These are phyloP conservation scores for Plantago coronopus DNA, from an alignment of 305 asterid genomes.

Conservation along the genomic window DNA sequence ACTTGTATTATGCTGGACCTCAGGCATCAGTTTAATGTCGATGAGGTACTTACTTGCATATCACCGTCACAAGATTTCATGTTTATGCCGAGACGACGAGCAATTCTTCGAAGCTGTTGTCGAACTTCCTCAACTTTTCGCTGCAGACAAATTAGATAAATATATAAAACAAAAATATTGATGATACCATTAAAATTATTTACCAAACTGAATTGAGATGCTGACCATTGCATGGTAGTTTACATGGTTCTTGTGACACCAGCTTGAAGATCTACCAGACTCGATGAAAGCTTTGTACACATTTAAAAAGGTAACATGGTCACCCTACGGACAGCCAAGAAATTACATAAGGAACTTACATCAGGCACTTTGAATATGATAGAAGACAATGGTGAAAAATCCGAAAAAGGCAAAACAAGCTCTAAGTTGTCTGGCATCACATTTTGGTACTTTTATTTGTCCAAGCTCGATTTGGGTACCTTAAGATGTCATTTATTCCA, in stretches of 20 bases:
- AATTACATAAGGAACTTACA: background rate
- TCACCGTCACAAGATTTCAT: conserved; percentile 81
- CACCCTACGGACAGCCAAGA: conserved; percentile 62
- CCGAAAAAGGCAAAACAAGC: too few relatives aligned
- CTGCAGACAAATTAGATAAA: conserved; percentile 41
- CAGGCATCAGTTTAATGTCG: conserved; percentile 8
- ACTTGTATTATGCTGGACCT: too few relatives aligned
- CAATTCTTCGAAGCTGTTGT: conserved; percentile 75
- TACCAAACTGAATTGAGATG: conserved; percentile 17
- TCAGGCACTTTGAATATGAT: too few relatives aligned
- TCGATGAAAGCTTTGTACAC: conserved; percentile 78
- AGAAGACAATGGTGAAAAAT: too few relatives aligned
- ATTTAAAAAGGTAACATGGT: conserved; percentile 82
- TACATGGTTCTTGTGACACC: conserved; percentile 93
- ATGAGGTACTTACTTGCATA: conserved; percentile 44
- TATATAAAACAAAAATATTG: conserved; percentile 13
- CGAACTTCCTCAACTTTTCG: conserved; percentile 77
- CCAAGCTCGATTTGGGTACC: too few relatives aligned
- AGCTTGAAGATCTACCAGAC: conserved; percentile 80
- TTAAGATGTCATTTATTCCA: too few relatives aligned
- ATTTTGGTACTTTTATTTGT: too few relatives aligned
- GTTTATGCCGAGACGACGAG: conserved; percentile 72
- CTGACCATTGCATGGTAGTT: conserved; percentile 93
- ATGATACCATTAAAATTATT: conserved; percentile 9
- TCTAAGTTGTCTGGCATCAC: too few relatives aligned